Base-by-base conservation (phyloP, 805 yeast genomes). In the Komagataella kurtzmanii region DNA sequence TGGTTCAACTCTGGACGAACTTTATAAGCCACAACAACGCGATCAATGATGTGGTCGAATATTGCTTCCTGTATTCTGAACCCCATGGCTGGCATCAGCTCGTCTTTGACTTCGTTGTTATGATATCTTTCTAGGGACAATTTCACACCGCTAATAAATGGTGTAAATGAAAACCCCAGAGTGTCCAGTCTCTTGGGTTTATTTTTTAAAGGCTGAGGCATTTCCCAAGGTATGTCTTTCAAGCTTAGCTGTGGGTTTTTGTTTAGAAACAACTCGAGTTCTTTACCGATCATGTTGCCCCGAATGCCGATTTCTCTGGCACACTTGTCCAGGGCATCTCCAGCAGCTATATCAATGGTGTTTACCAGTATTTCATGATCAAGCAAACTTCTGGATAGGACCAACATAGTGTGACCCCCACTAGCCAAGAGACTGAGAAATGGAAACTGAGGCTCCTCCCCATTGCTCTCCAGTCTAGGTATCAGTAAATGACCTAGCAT, bases 321-420 rank as follows among this genome's bases (percentile, higher is more conserved):
- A 62, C 96, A 88, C 66, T 91, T 91, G 65, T 93, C 99, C 19
- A 93, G 65, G 0, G 96, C 85, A 65, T 91, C 97, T 0, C 99
- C 99, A 3, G 85, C 85, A 0, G 99, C 97, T 24, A 88, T 85
- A 61, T 90, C 99, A 17, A 80, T 66, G 0, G 95, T 86, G 59
- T 89, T 76, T 18, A 83, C 79, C 3, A 88, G 63, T 1, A 91
- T 76, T 53, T 80, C 81, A 67, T 93, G 99, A 2, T 83, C 74
- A 0, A 71, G 54, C 1, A 88, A 58, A 17, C 83, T 68, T 30
- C 65, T 67, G 52, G 90, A 83, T 6, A 79, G 69, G 1, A 91
- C 96, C 23, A 90, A 68, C 81, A 88, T 81, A 0, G 98, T 90
- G 61, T 93, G 99, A 0, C 99, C 99, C 0, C 99, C 99, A 59